Conservation (phyloP, 2,329 filamentous ascomycete species). For the Xylariaceae sp. region DNA sequence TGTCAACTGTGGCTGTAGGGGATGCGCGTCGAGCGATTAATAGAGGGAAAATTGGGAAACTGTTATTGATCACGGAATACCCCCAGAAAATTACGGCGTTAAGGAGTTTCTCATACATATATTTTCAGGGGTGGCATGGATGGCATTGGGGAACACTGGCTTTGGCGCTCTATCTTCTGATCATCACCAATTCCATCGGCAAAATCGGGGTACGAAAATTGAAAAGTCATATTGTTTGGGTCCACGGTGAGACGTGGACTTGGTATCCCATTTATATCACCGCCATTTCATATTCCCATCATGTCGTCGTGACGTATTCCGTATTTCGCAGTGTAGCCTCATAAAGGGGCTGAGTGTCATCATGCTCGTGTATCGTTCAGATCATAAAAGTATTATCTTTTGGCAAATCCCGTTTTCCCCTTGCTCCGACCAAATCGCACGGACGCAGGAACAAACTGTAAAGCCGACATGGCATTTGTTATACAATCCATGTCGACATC, state of each 20-base stretch:
- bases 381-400: slow-evolving; percentile 31
- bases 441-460: slow-evolving; percentile 65
- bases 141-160: neutral
- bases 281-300: neutral
- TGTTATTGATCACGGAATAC: slow-evolving; percentile 16
- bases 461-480: slow-evolving; percentile 61
- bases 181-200: neutral
- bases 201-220: neutral
- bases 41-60: slow-evolving; percentile 15
- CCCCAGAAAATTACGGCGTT: slow-evolving; percentile 25
- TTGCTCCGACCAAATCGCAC: slow-evolving; percentile 59
- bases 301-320: neutral
- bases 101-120: slow-evolving; percentile 2
- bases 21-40: slow-evolving; percentile 80
- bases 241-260: neutral
- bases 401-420: slow-evolving; percentile 49
- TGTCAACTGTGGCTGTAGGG: slow-evolving; percentile 89
- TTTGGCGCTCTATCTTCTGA: neutral
- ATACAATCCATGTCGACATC: slow-evolving; percentile 59
- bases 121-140: neutral
- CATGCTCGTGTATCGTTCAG: neutral
- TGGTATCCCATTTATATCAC: neutral
- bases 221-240: neutral
- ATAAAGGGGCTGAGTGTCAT: slow-evolving; percentile 11
- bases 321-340: slow-evolving; percentile 8